These are phyloP conservation scores for Botrytis pseudocinerea DNA, from an alignment of 2,329 filamentous ascomycete species.

Conservation along the genomic window DNA sequence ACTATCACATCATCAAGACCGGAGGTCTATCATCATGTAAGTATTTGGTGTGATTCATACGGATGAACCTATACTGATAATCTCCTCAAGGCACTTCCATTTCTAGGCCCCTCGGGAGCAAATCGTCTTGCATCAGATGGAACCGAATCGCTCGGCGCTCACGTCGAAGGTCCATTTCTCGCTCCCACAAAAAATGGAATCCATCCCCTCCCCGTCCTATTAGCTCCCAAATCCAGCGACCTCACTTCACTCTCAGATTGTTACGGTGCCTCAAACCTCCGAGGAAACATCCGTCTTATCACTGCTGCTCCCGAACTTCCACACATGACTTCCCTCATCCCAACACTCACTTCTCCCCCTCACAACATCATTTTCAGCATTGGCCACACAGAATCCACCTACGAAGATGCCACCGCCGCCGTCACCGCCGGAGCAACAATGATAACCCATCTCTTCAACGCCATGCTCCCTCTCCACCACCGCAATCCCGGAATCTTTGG, in stretches of 20 bases:
- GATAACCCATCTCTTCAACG: constrained; percentile 94
- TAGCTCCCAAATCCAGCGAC: constrained; percentile 52
- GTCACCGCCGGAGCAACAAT: constrained; percentile 77
- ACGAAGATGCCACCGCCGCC: constrained; percentile 73
- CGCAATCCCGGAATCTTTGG: constrained; percentile 90
- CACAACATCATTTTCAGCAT: constrained; percentile 73
- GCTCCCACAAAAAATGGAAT: constrained; percentile 82
- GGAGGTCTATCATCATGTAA: constrained; percentile 78
- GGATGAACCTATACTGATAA: background rate
- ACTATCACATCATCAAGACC: constrained; percentile 79
- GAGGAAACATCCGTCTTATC: constrained; percentile 67
- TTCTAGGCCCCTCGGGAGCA: constrained; percentile 70
- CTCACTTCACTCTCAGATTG: constrained; percentile 67
- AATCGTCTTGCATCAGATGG: constrained; percentile 64
- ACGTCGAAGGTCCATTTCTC: constrained; percentile 89
- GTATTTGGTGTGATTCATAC: constrained; percentile 3
- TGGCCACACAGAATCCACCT: constrained; percentile 84
- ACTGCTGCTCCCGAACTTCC: constrained; percentile 84
- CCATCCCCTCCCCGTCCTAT: constrained; percentile 72
- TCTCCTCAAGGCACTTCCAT: constrained; percentile 62
- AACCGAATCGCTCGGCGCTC: constrained; percentile 83
- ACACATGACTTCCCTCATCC: constrained; percentile 67
- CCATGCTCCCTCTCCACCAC: constrained; percentile 87
- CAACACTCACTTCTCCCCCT: constrained; percentile 56
- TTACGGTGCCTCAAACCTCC: constrained; percentile 72